A percentile compares a stretch with the other conserved stretches of the same genome.
These are phyloP conservation scores for Termitomyces sp. DNA, from an alignment of 768 basidiomycete genomes.

Conservation along the genomic window DNA sequence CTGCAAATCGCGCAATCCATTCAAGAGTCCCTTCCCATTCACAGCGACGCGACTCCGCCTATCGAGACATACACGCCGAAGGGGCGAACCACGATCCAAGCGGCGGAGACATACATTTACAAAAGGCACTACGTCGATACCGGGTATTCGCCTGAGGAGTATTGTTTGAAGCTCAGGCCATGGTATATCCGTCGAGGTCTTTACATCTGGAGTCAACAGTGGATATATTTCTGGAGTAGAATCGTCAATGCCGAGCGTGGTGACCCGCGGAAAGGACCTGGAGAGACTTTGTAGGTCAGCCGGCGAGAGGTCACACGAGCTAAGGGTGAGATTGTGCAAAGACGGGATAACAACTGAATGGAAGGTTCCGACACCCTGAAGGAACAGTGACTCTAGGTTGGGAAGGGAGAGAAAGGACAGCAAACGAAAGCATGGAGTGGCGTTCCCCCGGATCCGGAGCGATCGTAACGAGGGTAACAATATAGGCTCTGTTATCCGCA, in stretches of 20 bases:
- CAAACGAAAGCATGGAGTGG: constrained; percentile 26
- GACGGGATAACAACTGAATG: constrained; percentile 25
- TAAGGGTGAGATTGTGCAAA: constrained; percentile 27
- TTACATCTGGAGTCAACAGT: constrained; percentile 18
- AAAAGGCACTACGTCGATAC: constrained; percentile 24
- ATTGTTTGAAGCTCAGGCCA: constrained; percentile 34
- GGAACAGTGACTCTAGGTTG: constrained; percentile 26
- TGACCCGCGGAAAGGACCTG: constrained; percentile 28
- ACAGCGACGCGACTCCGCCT: constrained; percentile 30
- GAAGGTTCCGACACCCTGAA: constrained; percentile 30
- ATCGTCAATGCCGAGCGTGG: constrained; percentile 28
- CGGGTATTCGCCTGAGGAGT: constrained; percentile 25
- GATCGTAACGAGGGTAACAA: constrained; percentile 27
- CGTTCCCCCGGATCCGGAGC: constrained; percentile 35
- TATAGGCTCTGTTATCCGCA: constrained; percentile 22
- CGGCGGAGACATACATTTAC: constrained; percentile 25
- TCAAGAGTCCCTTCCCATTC: constrained; percentile 22
- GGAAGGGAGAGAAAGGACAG: constrained; percentile 31
- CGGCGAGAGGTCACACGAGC: constrained; percentile 27
- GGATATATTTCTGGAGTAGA: constrained; percentile 23
- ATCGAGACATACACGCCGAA: constrained; percentile 26
- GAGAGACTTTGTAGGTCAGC: constrained; percentile 25
- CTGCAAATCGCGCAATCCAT: constrained; percentile 22
- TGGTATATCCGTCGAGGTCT: not conserved
- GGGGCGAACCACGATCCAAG: constrained; percentile 11